Evolutionary conservation across 2,329 filamentous ascomycete genomes (phyloP).

Genomic region (Sodiomyces alkalinus): DNA sequence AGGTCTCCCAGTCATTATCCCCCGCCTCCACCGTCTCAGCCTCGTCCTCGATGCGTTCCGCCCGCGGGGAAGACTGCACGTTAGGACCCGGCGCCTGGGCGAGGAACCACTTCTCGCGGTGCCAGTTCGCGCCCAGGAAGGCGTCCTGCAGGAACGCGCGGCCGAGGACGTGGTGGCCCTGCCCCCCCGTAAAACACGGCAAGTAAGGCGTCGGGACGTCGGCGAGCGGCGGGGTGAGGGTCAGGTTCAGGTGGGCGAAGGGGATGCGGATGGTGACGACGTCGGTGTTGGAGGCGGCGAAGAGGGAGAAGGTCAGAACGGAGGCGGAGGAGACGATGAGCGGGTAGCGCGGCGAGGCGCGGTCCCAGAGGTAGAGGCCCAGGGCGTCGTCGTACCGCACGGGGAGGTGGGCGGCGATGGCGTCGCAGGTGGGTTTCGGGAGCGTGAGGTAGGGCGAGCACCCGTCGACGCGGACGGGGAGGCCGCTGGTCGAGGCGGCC

Average conservation of each 20-base stretch:
- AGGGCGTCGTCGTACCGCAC: slow-evolving; percentile 18
- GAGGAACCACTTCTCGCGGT: slow-evolving; percentile 18
- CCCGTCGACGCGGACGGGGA: slow-evolving; percentile 17
- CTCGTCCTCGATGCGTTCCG: background rate
- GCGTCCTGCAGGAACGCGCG: slow-evolving; percentile 31
- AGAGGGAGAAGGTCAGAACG: slow-evolving; percentile 23
- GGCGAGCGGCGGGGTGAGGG: slow-evolving; percentile 19
- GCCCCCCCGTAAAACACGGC: slow-evolving; percentile 19
- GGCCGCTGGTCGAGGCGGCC: slow-evolving; percentile 8
- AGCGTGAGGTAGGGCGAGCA: slow-evolving; percentile 25
- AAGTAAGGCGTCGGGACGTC: slow-evolving; percentile 21
- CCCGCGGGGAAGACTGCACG: slow-evolving; percentile 1
- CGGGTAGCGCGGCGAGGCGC: slow-evolving; percentile 15
- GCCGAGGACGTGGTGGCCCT: slow-evolving; percentile 18
- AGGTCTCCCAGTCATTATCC: slow-evolving; percentile 16
- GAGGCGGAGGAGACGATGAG: slow-evolving; percentile 24
- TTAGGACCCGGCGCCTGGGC: slow-evolving; percentile 24
- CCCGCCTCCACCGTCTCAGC: slow-evolving; percentile 11
- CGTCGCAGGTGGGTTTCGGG: slow-evolving; percentile 23
- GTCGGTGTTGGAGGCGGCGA: slow-evolving; percentile 13
- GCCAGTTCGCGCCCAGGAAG: slow-evolving; percentile 26
- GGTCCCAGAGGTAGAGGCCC: slow-evolving; percentile 26
- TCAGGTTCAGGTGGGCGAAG: slow-evolving; percentile 20
- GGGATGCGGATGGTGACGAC: slow-evolving; percentile 9
- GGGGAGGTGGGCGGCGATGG: slow-evolving; percentile 20